Base-by-base conservation (phyloP, 2,329 filamentous ascomycete species). In the Gremmenia infestans region DNA sequence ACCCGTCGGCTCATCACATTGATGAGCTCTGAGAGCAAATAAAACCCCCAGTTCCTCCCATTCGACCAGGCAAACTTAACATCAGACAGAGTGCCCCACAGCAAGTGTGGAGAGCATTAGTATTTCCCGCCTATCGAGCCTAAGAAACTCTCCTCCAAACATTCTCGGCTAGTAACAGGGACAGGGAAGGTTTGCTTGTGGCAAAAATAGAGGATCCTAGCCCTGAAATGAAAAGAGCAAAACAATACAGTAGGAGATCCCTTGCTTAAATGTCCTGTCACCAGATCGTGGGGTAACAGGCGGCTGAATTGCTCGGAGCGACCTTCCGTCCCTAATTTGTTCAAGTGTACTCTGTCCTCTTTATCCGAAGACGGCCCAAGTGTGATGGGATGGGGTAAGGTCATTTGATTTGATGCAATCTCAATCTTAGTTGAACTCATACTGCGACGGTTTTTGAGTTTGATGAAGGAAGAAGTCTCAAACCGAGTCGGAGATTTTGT, bases 221-320 rank as follows among this genome's bases (percentile, higher is more conserved):
- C 3, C 45, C 22, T 28, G 7, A 28, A 47, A 47, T 47, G 22
- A 47, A 28, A 23, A n/a, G 6, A 25, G 12, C 1, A 25, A 25
- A 6, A 7, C 5, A 25, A 25, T 25, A 25, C 25, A 6, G 6
- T 25, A 23, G 2, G n/a, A 17, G 23, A 5, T 35, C 12, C 32
- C 37, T 43, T 28, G 45, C 45, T 39, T 17, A 1, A 47, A 19
- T 48, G 42, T 50, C 39, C 48, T 48, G 28, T 48, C 46, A 48
- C 25, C 28, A 39, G 56, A 50, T 55, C 53, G 53, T 56, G 56
- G 53, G 46, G 53, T 22, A 22, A 22, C 22, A 25, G 22, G 43
- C 42, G 53, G 56, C 53, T 50, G 48, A 54, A 59, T 55, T 50
- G 50, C 42, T 55, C 47, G 56, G 36, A 37, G 12, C 1, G 17